Conservation (phyloP, 768 basidiomycete genomes). For the Agaricus bisporus region DNA sequence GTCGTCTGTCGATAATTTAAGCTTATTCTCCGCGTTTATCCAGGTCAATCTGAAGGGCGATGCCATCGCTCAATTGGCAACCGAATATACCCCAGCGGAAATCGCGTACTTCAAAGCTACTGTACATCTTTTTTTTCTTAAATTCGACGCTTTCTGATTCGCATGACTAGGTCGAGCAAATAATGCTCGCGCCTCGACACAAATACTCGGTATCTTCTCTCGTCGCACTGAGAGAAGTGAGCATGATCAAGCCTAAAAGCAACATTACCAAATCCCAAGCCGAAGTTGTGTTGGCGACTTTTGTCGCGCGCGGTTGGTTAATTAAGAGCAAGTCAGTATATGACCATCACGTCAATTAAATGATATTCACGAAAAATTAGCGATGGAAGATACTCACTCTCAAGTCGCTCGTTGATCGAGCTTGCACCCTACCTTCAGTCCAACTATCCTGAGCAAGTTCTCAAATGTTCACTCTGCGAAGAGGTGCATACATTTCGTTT, state of each 20-base stretch:
- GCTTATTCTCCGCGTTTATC: neutral
- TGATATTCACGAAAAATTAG: conserved; percentile 22
- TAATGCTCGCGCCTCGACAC: conserved; percentile 73
- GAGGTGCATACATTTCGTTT: conserved; percentile 40
- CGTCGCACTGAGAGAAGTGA: conserved; percentile 68
- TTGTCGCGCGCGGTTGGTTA: conserved; percentile 81
- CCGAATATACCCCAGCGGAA: conserved; percentile 73
- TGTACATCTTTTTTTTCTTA: conserved; percentile 45
- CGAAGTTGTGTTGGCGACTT: conserved; percentile 65
- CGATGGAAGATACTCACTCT: conserved; percentile 69
- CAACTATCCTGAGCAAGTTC: conserved; percentile 62
- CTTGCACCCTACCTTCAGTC: conserved; percentile 67
- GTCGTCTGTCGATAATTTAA: neutral
- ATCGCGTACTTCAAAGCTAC: conserved; percentile 82
- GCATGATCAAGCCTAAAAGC: conserved; percentile 45
- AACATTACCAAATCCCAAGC: conserved; percentile 74
- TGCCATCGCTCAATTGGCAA: conserved; percentile 78
- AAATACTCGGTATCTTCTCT: conserved; percentile 74
- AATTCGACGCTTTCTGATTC: no score
- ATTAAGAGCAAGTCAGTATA: conserved; percentile 62
- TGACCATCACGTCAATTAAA: conserved; percentile 3
- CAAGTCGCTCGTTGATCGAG: conserved; percentile 69
- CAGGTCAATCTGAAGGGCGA: conserved; percentile 82
- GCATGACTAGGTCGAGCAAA: conserved; percentile 71
- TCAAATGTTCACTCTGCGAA: conserved; percentile 70